Evolutionary conservation across 2,329 filamentous ascomycete species (phyloP), one percentile per base, ranked within the genome.

Genomic region (Tolypocladium cylindrosporum): DNA sequence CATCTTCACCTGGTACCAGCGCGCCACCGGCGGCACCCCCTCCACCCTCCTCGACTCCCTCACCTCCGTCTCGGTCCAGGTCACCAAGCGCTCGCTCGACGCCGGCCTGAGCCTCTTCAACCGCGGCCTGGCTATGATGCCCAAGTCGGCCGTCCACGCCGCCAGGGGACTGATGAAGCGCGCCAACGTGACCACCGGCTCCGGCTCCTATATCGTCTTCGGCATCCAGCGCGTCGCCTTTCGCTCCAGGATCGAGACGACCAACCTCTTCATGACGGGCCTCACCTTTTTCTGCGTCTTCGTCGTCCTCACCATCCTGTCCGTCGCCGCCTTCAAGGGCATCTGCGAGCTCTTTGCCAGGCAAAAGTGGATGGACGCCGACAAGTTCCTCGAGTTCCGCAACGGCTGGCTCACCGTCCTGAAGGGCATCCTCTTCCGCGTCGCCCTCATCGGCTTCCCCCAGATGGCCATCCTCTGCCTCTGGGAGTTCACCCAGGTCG

Each of bases 1-100:
- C 54, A 89, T 96, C 68, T 90, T 90, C 61, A 96, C 91, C 41
- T 97, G 93, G 93, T 97, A 97, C 71, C 92, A 96, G 75, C 89
- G 92, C 61, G 84, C 93, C 3, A 97, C 93, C 3, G 93, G 93
- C 56, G 93, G 93, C 62, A 91, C 83, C 0, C 89, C 93, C 0
- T 86, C 90, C 4, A 89, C 85, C 19, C 79, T 95, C 40, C 83
- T 97, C 52, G 88, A 90, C 62, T 85, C 84, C 34, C 78, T 96
- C 55, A 81, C 80, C 21, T 86, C 81, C 16, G 86, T 87, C 43
- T 96, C 91, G 0, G 89, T 97, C n/a, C 82, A 93, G 67, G 87
- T 96, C 6, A 81, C 91, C 72, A 95, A 84, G 71, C 79, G 81
- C 60, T 71, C 76, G 11, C 63, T 79, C 16, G 67, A 75, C 14